phyloP scores from a whole-genome alignment of 2,329 filamentous ascomycete species.

The Hymenotorrendiella dingleyae region DNA sequence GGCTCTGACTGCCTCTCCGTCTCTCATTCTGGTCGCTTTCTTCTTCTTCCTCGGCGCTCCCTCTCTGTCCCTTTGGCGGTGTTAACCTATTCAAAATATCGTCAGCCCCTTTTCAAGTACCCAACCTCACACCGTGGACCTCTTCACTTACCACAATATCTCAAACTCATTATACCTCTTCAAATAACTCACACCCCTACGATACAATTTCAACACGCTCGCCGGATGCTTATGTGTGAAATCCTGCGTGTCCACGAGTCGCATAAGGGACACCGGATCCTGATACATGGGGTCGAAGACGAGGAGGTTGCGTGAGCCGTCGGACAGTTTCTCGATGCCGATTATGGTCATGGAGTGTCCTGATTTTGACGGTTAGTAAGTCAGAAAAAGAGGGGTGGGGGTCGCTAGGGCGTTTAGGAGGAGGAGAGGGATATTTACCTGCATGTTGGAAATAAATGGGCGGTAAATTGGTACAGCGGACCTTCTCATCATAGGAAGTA shows the following conservation, averaged over 20 bases:
- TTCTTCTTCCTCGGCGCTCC: too few species aligned
- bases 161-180: constrained; percentile 73
- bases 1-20: too few species aligned
- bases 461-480: constrained; percentile 66
- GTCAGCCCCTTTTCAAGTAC: too few species aligned
- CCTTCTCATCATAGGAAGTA: constrained; percentile 47
- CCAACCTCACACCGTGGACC: too few species aligned
- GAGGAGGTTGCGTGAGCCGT: constrained; percentile 63
- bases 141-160: constrained; percentile 64
- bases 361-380: constrained; percentile 22
- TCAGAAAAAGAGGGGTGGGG: not conserved
- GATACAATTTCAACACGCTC: constrained; percentile 63
- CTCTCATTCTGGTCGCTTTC: too few species aligned
- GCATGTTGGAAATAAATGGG: constrained; percentile 89
- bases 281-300: constrained; percentile 86
- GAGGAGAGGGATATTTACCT: constrained; percentile 36
- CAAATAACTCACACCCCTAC: constrained; percentile 63
- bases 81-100: too few species aligned
- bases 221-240: constrained; percentile 43
- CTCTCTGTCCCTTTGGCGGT: too few species aligned
- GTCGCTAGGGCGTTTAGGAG: not conserved
- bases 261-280: constrained; percentile 57
- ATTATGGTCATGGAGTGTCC: constrained; percentile 90
- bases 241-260: constrained; percentile 43
- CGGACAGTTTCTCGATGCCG: constrained; percentile 65